Percentiles rank a stretch among this genome's conserved stretches.
Evolutionary conservation across 2,329 filamentous ascomycete species (phyloP).

Genomic region (Trichophaea hybrida): DNA sequence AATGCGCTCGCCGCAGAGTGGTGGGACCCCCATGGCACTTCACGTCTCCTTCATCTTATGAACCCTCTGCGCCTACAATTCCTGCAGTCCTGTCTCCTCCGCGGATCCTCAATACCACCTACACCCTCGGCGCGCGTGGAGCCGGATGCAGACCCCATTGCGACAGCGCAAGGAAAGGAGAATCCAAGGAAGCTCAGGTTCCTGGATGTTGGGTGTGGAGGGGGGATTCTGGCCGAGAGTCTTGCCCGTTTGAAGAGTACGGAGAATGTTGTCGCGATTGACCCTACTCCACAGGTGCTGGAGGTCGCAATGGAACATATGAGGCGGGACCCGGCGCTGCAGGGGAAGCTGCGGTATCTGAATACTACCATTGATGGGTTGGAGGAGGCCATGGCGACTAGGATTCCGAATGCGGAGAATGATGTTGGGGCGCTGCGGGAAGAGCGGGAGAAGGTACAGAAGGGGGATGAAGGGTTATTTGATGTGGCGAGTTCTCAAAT

Average conservation of each 20-base stretch:
- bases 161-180: too few species aligned
- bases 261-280: constrained; percentile 55
- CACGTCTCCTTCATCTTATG: constrained; percentile 88
- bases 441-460: constrained; percentile 5
- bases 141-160: neutral
- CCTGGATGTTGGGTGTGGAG: constrained; percentile 89
- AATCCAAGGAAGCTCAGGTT: constrained; percentile 43
- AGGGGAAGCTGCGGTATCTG: constrained; percentile 52
- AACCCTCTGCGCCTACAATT: constrained; percentile 93
- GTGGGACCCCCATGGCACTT: constrained; percentile 94
- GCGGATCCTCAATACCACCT: constrained; percentile 35
- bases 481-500: constrained; percentile 15
- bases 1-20: constrained; percentile 80
- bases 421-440: neutral
- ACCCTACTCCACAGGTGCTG: constrained; percentile 61
- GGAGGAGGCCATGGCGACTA: neutral
- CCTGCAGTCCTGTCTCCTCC: constrained; percentile 56
- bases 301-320: constrained; percentile 63
- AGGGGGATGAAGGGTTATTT: constrained; percentile 5
- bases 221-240: constrained; percentile 88
- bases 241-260: constrained; percentile 56
- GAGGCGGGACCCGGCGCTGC: constrained; percentile 54
- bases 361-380: constrained; percentile 58
- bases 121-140: constrained; percentile 16
- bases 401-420: neutral